These are phyloP conservation scores for Croton laevigatus DNA, from an alignment of 441 rosid species.

Conservation along the genomic window DNA sequence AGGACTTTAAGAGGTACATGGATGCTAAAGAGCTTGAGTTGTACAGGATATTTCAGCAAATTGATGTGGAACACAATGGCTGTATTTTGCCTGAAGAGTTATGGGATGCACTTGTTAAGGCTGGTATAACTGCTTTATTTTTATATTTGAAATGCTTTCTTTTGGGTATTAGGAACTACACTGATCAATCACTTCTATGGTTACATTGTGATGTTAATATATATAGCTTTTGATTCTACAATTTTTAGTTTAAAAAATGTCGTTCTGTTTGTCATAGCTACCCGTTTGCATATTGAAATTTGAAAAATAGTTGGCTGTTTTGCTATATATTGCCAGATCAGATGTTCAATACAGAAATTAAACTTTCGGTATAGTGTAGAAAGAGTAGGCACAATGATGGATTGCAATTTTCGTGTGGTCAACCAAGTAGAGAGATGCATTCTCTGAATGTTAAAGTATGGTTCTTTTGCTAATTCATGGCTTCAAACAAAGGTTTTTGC, in stretches of 20 bases:
- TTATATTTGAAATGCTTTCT: neutral
- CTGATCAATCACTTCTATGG: constrained; percentile 6
- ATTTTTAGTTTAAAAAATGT: neutral
- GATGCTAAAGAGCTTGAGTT: constrained; percentile 95
- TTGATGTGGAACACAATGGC: constrained; percentile 94
- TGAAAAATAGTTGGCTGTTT: neutral
- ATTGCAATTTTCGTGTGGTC: neutral
- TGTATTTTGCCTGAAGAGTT: constrained; percentile 98
- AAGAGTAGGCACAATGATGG: constrained; percentile 1
- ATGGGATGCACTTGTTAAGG: constrained; percentile 86
- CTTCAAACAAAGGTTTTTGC: neutral
- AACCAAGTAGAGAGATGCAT: neutral
- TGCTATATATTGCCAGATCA: neutral
- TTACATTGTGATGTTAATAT: neutral
- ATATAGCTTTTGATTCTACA: neutral
- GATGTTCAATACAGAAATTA: neutral
- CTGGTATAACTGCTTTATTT: constrained; percentile 51
- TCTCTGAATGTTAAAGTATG: neutral
- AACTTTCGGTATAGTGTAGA: neutral
- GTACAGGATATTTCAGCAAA: constrained; percentile 81
- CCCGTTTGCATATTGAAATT: neutral
- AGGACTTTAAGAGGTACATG: constrained; percentile 86
- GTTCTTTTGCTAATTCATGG: neutral
- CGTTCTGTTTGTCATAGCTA: neutral
- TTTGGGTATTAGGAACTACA: neutral